Evolutionary conservation across 331 rosid species (phyloP).

Genomic region (Phaseolus coccineus): DNA sequence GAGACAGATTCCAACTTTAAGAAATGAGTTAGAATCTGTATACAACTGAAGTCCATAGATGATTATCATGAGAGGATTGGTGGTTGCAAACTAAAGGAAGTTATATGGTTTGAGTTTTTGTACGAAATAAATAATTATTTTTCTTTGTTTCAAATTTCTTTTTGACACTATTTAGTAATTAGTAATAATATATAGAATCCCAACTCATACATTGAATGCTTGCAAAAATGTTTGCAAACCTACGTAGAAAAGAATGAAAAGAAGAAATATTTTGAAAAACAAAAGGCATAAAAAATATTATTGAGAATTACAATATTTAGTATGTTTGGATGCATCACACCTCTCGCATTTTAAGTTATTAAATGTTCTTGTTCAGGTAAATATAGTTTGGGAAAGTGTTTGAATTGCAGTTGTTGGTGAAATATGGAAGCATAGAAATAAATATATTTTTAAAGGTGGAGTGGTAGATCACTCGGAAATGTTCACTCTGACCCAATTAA

Average conservation of each 20-base stretch:
- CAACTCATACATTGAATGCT: not conserved
- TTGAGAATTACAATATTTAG: no score
- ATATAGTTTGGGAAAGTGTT: no score
- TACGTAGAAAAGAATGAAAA: not conserved
- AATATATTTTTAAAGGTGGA: no score
- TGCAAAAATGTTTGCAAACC: not conserved
- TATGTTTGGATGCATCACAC: no score
- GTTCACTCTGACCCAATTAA: no score
- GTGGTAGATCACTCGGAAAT: no score
- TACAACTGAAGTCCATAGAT: not conserved
- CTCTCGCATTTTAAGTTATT: no score
- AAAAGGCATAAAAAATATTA: no score
- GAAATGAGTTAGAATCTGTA: not conserved
- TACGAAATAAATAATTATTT: not conserved
- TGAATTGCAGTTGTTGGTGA: no score
- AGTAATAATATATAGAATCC: not conserved
- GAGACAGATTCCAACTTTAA: slow-evolving; percentile 1
- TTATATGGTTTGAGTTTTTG: not conserved
- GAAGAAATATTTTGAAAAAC: not conserved
- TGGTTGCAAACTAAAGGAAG: not conserved
- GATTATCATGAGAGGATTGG: not conserved
- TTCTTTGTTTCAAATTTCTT: not conserved
- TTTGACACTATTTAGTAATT: not conserved
- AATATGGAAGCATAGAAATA: no score
- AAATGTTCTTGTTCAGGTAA: no score